Evolutionary conservation across 768 basidiomycete genomes (phyloP).

Genomic region (Suillus alpinus): DNA sequence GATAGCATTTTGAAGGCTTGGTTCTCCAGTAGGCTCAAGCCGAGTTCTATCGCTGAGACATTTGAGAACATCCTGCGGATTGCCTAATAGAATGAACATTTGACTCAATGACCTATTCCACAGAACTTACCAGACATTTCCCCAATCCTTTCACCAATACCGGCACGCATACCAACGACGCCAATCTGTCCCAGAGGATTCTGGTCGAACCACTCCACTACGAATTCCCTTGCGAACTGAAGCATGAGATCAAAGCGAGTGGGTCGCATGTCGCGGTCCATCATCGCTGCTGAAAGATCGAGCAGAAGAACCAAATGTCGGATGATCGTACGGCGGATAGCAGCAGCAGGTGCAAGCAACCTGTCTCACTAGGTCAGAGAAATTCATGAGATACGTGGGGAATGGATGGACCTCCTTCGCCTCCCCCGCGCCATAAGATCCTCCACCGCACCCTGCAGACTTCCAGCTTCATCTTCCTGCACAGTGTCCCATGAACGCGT

Average conservation of each 20-base stretch:
- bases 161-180: slow-evolving; percentile 87
- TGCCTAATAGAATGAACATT: slow-evolving; percentile 51
- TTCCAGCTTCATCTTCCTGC: slow-evolving; percentile 92
- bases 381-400: slow-evolving; percentile 1
- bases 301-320: slow-evolving; percentile 92
- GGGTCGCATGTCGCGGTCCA: slow-evolving; percentile 94
- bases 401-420: slow-evolving; percentile 63
- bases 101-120: slow-evolving; percentile 1
- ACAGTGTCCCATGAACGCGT: slow-evolving; percentile 96
- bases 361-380: slow-evolving; percentile 36
- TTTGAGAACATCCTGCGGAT: slow-evolving; percentile 93
- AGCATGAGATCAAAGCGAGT: slow-evolving; percentile 89
- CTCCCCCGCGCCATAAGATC: slow-evolving; percentile 84
- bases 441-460: slow-evolving; percentile 85
- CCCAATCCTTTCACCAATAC: slow-evolving; percentile 85
- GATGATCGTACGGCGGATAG: slow-evolving; percentile 93
- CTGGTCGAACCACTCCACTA: slow-evolving; percentile 98
- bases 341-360: slow-evolving; percentile 75
- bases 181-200: slow-evolving; percentile 98
- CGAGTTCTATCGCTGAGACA: slow-evolving; percentile 82
- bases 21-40: slow-evolving; percentile 88
- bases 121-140: slow-evolving; percentile 81
- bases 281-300: slow-evolving; percentile 89
- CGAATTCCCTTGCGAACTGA: slow-evolving; percentile 88
- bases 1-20: slow-evolving; percentile 95